Evolutionary conservation across 2,329 filamentous ascomycete genomes (phyloP), one percentile per base, ranked within the genome.

Genomic region (Exophiala viscosa): DNA sequence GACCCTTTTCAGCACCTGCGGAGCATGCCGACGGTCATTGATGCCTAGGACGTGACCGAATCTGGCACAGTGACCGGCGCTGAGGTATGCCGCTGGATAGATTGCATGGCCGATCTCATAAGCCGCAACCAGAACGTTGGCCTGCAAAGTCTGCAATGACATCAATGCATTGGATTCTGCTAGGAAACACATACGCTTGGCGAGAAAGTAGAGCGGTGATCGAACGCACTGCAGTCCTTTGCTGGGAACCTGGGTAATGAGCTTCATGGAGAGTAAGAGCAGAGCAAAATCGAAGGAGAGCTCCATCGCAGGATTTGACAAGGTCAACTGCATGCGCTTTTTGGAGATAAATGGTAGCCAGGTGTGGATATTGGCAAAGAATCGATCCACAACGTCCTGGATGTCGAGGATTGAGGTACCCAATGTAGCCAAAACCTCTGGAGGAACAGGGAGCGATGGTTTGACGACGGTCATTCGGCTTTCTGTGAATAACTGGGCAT

Each of bases 61-160:
- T 32, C 60, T 48, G 2, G 61, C 58, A 43, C 55, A 63, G 35
- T 62, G 59, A 3, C 57, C 60, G 3, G 57, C 57, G 11, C 65
- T 65, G 13, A 69, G 49, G 48, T 64, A 69, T 20, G 68, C 68
- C 8, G 66, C 63, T 5, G 68, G 69, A 48, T 69, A 70, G 13
- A 70, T 69, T n/a, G 60, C 65, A 53, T 70, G 66, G 2, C 63
- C 65, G 14, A 67, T 48, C 50, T 70, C 68, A 42, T 69, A 70
- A 2, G 64, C 32, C 15, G 65, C 57, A 17, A 70, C 60, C n/a
- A 70, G 55, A 17, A 70, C 50, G 8, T 55, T 57, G 8, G 66
- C 60, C 51, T 71, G 67, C 11, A 69, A 44, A 10, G 66, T 42
- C 38, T 61, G 57, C 8, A 64, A 45, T 1, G 64, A 66, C 18